phyloP scores from a whole-genome alignment of 345 rosid species.

The Euclidium syriacum region DNA sequence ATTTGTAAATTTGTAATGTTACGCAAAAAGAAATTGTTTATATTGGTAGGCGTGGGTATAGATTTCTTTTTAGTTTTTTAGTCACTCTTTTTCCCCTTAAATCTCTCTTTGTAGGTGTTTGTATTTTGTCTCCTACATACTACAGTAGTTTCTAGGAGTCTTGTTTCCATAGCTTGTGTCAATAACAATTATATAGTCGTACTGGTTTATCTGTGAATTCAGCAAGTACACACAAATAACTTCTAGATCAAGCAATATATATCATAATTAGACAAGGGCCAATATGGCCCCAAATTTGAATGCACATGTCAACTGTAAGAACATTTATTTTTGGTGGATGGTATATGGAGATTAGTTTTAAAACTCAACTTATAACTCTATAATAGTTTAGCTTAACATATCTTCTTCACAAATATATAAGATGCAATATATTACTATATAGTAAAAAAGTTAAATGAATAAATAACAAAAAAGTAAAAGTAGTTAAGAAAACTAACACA shows the following conservation, averaged over 20 bases:
- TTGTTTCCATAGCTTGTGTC: constrained; percentile 9
- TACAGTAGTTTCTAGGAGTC: not conserved
- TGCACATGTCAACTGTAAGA: constrained; percentile 17
- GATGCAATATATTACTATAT: too few relatives aligned
- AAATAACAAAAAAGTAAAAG: too few relatives aligned
- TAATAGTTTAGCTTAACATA: not conserved
- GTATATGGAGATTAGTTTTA: not conserved
- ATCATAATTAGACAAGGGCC: constrained; percentile 1
- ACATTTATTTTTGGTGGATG: not conserved
- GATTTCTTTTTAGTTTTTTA: not conserved
- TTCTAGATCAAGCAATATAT: not conserved
- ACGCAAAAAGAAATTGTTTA: not conserved
- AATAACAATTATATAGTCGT: not conserved
- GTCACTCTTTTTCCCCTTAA: constrained; percentile 6
- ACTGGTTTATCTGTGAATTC: constrained; percentile 7
- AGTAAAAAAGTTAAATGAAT: too few relatives aligned
- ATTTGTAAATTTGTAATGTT: not conserved
- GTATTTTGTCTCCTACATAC: not conserved
- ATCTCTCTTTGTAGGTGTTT: constrained; percentile 7
- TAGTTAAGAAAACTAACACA: too few relatives aligned
- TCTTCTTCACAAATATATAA: not conserved
- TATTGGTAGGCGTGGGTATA: not conserved
- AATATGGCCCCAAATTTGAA: constrained; percentile 5
- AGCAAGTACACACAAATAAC: constrained; percentile 16
- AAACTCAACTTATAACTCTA: too few relatives aligned